Evolutionary conservation across 495 filamentous ascomycete species (phyloP), one percentile per base, ranked within the genome.

Genomic region (Penicillium tannophilum): DNA sequence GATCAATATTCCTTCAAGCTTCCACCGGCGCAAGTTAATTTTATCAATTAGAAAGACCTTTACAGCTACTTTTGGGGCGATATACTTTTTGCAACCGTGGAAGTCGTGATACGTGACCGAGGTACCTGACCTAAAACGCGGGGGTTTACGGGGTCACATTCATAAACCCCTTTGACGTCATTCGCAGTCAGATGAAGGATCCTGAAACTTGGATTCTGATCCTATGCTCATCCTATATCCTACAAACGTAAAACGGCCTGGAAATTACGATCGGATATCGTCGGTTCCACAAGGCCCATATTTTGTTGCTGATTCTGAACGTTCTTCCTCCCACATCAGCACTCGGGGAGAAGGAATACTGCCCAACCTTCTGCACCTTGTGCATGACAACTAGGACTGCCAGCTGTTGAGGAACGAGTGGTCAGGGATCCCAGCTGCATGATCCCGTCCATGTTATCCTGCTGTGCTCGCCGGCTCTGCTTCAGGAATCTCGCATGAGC

Each of bases 91-190:
- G 20, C 20, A 23, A 23, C 20, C 20, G 20, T 41, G 14, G 14
- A 41, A n/a, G 39, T 6, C 16, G 39, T n/a, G 39, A 6, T 41
- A 16, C 26, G 14, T 17, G 26, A 26, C 45, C 45, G 24, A 30
- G 14, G 26, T 49, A 49, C 26, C 46, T 28, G 46, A 30, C 14
- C 24, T 26, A 30, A 7, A 49, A 49, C 46, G 46, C 46, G 46
- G 46, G 46, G 46, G n/a, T 49, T 49, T 49, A 49, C 46, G 46
- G 46, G 46, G 46, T 49, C 46, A 30, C 46, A 49, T 49, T 28
- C 45, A 47, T 30, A 36, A 19, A 16, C 35, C 52, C 52, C 35
- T 54, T 63, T 63, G 61, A 63, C 61, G 61, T 63, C 61, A 63
- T 63, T 12, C 1, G 28, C 3, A 23, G 23, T 52, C 56, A 60